These are phyloP conservation scores for Immersiporthe knoxdaviesiana DNA, from an alignment of 2,329 filamentous ascomycete genomes.

Conservation along the genomic window DNA sequence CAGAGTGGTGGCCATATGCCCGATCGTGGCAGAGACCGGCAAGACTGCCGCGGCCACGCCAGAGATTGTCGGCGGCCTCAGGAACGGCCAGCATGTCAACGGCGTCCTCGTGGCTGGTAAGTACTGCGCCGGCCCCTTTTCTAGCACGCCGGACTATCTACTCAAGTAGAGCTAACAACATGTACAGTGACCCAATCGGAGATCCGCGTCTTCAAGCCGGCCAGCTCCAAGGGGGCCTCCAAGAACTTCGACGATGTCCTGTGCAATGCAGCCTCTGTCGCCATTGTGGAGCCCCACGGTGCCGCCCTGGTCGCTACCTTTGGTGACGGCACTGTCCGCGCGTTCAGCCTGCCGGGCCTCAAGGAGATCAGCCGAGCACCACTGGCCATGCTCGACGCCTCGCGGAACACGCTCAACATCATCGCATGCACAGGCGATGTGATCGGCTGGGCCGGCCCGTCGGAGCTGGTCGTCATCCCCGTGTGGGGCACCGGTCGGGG, in stretches of 20 bases:
- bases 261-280: slow-evolving; percentile 80
- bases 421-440: slow-evolving; percentile 81
- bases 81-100: slow-evolving; percentile 74
- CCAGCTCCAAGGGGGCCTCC: slow-evolving; percentile 84
- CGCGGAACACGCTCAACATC: slow-evolving; percentile 68
- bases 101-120: slow-evolving; percentile 78
- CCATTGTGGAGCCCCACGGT: slow-evolving; percentile 73
- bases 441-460: slow-evolving; percentile 85
- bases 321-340: slow-evolving; percentile 77
- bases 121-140: slow-evolving; percentile 35
- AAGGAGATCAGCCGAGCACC: slow-evolving; percentile 77
- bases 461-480: slow-evolving; percentile 80
- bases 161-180: too few species aligned
- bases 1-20: slow-evolving; percentile 73
- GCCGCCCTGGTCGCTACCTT: slow-evolving; percentile 83
- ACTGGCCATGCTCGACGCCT: slow-evolving; percentile 73
- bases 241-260: slow-evolving; percentile 84
- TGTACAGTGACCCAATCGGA: slow-evolving; percentile 66
- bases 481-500: slow-evolving; percentile 77
- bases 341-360: slow-evolving; percentile 83
- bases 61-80: slow-evolving; percentile 72
- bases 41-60: slow-evolving; percentile 76
- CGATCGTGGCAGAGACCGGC: slow-evolving; percentile 79
- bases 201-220: slow-evolving; percentile 85
- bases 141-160: too few species aligned